Conservation (phyloP, 305 asterid species). For the Solanum chacoense region DNA sequence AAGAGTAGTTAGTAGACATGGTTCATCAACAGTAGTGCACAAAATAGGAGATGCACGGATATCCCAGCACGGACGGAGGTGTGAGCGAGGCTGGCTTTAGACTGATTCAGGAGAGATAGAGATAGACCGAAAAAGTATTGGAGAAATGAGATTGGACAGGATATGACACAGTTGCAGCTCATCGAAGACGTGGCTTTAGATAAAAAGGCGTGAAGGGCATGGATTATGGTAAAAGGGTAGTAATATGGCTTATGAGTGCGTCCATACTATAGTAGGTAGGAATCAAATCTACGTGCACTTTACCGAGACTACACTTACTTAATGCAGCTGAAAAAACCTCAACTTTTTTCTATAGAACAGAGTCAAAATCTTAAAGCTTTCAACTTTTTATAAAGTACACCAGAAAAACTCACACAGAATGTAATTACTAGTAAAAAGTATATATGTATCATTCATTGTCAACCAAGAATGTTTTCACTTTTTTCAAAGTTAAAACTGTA, state of each 20-base stretch:
- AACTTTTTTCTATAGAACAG: background rate
- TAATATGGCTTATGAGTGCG: background rate
- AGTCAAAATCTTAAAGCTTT: background rate
- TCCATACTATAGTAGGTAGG: background rate
- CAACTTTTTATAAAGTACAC: background rate
- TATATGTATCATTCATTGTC: too few relatives aligned
- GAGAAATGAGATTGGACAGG: fast-evolving
- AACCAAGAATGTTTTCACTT: too few relatives aligned
- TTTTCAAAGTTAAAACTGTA: too few relatives aligned
- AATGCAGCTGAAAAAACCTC: background rate
- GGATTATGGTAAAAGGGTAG: fast-evolving
- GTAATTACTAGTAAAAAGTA: too few relatives aligned
- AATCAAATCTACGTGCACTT: too few relatives aligned
- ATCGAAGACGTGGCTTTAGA: too few relatives aligned
- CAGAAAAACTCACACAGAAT: too few relatives aligned
- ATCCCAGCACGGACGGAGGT: fast-evolving
- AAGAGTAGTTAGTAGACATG: background rate
- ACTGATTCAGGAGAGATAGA: background rate
- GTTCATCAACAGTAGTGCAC: background rate
- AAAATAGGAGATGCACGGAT: background rate
- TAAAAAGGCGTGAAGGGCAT: fast-evolving
- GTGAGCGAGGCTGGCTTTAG: background rate
- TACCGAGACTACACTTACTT: background rate
- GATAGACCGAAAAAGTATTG: too few relatives aligned
- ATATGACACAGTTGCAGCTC: too few relatives aligned